Conservation (phyloP, 2,329 filamentous ascomycete genomes). For the Fusarium coicis region DNA sequence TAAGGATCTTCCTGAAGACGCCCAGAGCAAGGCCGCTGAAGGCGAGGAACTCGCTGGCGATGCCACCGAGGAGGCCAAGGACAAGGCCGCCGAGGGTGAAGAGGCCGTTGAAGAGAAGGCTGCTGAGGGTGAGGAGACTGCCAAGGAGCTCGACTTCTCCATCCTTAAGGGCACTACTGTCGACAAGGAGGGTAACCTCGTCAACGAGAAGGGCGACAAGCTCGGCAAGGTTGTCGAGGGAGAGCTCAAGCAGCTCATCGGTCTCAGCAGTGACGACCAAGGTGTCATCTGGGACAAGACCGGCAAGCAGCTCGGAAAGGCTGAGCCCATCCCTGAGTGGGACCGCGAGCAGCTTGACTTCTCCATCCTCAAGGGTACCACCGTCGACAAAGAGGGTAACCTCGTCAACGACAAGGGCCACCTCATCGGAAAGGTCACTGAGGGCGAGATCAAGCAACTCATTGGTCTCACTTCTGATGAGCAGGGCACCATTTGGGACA, state of each 20-base stretch:
- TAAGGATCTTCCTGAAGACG: background rate
- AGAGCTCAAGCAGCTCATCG: slow-evolving; percentile 70
- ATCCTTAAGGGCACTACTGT: slow-evolving; percentile 36
- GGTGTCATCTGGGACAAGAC: slow-evolving; percentile 71
- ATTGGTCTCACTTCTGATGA: slow-evolving; percentile 73
- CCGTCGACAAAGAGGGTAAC: slow-evolving; percentile 69
- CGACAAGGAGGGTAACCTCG: slow-evolving; percentile 67
- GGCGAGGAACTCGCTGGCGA: background rate
- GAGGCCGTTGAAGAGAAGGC: background rate
- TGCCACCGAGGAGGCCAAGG: background rate
- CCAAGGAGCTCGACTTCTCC: slow-evolving; percentile 31
- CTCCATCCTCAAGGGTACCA: slow-evolving; percentile 56
- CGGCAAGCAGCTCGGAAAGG: slow-evolving; percentile 73
- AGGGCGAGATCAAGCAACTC: slow-evolving; percentile 71
- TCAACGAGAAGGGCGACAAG: slow-evolving; percentile 62
- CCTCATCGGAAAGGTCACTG: slow-evolving; percentile 68
- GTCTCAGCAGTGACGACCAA: slow-evolving; percentile 73
- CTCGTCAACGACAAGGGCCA: slow-evolving; percentile 64
- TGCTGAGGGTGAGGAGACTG: slow-evolving; percentile 23
- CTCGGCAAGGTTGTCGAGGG: slow-evolving; percentile 73
- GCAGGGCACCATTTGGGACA: slow-evolving; percentile 74
- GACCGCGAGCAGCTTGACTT: slow-evolving; percentile 54
- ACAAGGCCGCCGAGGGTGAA: background rate
- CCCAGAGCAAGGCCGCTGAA: background rate
- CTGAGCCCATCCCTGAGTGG: slow-evolving; percentile 69